Percentiles rank a stretch among this genome's conserved stretches.
Evolutionary conservation across 805 yeast genomes (phyloP).

Genomic region (Henningerozyma blattae): DNA sequence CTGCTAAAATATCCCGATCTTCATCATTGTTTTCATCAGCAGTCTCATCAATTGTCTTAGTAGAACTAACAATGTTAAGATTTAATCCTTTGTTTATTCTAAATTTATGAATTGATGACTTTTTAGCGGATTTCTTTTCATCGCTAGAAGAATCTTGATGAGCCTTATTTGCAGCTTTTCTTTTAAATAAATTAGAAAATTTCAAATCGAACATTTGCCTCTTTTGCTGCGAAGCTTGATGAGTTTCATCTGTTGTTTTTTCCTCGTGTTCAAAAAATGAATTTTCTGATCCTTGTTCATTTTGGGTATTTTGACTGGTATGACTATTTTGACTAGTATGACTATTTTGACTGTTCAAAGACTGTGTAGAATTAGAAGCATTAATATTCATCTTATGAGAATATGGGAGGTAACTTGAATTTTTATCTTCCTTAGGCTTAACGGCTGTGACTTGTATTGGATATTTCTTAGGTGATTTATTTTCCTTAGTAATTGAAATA

Average conservation of each 20-base stretch:
- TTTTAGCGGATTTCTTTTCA: not conserved
- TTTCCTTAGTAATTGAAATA: too few relatives aligned
- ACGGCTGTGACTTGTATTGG: too few relatives aligned
- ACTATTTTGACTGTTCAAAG: too few relatives aligned
- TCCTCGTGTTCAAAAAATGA: too few relatives aligned
- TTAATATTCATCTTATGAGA: too few relatives aligned
- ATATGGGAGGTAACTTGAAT: too few relatives aligned
- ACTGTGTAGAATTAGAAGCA: too few relatives aligned
- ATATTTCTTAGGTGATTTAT: too few relatives aligned
- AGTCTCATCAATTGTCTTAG: not conserved
- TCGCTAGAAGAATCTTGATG: not conserved
- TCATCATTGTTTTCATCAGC: not conserved
- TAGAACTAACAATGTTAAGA: not conserved
- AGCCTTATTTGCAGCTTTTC: conserved; percentile 2
- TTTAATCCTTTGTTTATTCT: not conserved
- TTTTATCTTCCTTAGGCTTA: too few relatives aligned
- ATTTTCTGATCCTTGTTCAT: too few relatives aligned
- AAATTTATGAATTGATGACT: not conserved
- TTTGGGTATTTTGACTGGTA: too few relatives aligned
- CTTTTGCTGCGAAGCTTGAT: not conserved
- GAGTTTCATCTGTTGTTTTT: not conserved
- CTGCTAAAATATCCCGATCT: not conserved
- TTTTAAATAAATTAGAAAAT: conserved; percentile 11
- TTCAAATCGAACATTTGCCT: conserved; percentile 13
- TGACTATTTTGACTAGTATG: too few relatives aligned